Evolutionary conservation across 805 yeast species (phyloP), one percentile per base, ranked within the genome.

Genomic region (Wickerhamiella brachini): DNA sequence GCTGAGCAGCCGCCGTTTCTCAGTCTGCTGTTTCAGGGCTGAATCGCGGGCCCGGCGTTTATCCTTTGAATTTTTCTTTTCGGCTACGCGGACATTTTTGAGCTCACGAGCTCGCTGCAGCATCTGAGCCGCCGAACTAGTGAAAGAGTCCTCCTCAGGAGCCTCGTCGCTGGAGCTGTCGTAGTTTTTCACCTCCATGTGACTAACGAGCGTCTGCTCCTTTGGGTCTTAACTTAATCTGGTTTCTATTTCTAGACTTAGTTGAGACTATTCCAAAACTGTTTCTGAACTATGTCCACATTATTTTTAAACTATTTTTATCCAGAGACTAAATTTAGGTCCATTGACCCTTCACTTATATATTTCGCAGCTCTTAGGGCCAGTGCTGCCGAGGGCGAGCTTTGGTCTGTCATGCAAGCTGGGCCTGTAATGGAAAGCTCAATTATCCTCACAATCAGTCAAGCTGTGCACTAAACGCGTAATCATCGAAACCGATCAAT

Each of bases 121-220:
- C 9, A 50, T 44, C 20, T 51, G 39, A 23, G 49, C 48, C 13
- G 57, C 55, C 1, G 66, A 54, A 8, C 50, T 57, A 20, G 48
- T 42, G 46, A 63, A 54, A 9, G 59, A 53, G 44, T 62, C 65
- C 50, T 66, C 70, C 44, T 66, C 69, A 13, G 70, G 70, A 3
- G 69, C 69, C 45, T 61, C 66, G 53, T 66, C 69, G 43, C 64
- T 51, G 24, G 29, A 20, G 22, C 50, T 45, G 9, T 44, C 20
- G 22, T 44, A 17, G 34, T 44, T 23, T 20, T 21, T 26, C 21
- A 9, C 44, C 47, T 10, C 38, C 41, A 37, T 37, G 41, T 37
- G 41, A 37, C 41, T 37, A 37, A 37, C 34, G 15, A 29, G 10
- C 6, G 10, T 7, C 6, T 26, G 6, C 31, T 7, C 9, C 31